phyloP scores from a whole-genome alignment of 2,329 filamentous ascomycete species.

The Apiospora marii region DNA sequence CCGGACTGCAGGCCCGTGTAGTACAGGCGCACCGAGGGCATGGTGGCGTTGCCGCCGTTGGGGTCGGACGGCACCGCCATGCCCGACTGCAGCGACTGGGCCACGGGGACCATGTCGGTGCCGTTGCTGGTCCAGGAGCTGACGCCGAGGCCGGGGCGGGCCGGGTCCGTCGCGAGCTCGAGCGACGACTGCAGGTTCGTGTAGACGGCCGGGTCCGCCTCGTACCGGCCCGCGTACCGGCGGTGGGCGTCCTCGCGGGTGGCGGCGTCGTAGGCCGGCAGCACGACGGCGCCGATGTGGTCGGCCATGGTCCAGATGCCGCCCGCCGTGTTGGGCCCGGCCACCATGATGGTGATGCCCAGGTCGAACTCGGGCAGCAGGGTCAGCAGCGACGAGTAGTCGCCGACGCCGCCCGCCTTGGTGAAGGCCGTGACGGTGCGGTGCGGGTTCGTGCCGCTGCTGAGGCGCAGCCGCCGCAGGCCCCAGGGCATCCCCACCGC shows the following conservation, averaged over 20 bases:
- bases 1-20: slow-evolving; percentile 41
- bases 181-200: slow-evolving; percentile 42
- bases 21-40: slow-evolving; percentile 42
- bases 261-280: slow-evolving; percentile 40
- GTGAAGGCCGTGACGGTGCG: slow-evolving; percentile 44
- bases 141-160: slow-evolving; percentile 41
- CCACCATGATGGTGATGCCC: slow-evolving; percentile 43
- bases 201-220: neutral
- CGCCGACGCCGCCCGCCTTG: slow-evolving; percentile 44
- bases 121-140: slow-evolving; percentile 44
- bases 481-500: slow-evolving; percentile 45
- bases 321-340: slow-evolving; percentile 38
- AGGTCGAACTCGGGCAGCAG: slow-evolving; percentile 46
- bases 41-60: slow-evolving; percentile 33
- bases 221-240: slow-evolving; percentile 40
- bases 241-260: slow-evolving; percentile 39
- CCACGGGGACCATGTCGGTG: slow-evolving; percentile 40
- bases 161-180: slow-evolving; percentile 37
- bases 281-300: slow-evolving; percentile 39
- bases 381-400: slow-evolving; percentile 42
- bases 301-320: slow-evolving; percentile 43
- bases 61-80: slow-evolving; percentile 34
- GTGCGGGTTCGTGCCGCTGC: slow-evolving; percentile 34
- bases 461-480: slow-evolving; percentile 39
- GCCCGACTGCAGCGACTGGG: slow-evolving; percentile 33